Evolutionary conservation across 2,329 filamentous ascomycete species (phyloP).

Genomic region (Trichoderma simmonsii): DNA sequence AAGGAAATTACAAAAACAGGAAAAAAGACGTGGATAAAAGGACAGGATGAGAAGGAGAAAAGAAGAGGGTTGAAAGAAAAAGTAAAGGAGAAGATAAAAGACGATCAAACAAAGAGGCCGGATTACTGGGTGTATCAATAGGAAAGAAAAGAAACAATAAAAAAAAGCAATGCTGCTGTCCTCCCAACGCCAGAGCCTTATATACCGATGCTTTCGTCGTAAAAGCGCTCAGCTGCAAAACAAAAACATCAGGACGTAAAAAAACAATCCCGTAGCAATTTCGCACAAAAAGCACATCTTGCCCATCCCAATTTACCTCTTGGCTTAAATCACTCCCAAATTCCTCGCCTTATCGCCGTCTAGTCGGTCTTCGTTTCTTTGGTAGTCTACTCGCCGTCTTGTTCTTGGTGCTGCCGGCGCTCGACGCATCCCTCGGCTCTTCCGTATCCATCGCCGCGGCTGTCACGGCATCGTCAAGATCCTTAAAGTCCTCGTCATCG

Average conservation of each 20-base stretch:
- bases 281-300: background rate
- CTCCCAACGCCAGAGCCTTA: constrained; percentile 16
- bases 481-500: constrained; percentile 84
- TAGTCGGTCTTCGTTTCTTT: constrained; percentile 36
- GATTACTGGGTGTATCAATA: constrained; percentile 19
- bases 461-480: constrained; percentile 46
- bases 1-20: background rate
- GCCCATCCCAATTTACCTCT: background rate
- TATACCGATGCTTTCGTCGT: constrained; percentile 10
- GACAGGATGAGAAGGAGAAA: background rate
- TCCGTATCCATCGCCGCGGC: constrained; percentile 29
- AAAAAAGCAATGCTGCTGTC: constrained; percentile 2
- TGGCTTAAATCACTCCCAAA: background rate
- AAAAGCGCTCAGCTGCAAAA: constrained; percentile 10
- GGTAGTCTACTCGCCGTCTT: constrained; percentile 26
- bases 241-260: background rate
- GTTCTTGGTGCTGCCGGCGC: constrained; percentile 26
- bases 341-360: constrained; percentile 30
- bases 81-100: background rate
- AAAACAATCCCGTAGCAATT: background rate
- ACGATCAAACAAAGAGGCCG: background rate
- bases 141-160: background rate
- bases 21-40: background rate
- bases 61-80: background rate
- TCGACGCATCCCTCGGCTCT: constrained; percentile 24